Base-by-base conservation (phyloP, 148 eudicot species). In the Hydrangea macrophylla region DNA sequence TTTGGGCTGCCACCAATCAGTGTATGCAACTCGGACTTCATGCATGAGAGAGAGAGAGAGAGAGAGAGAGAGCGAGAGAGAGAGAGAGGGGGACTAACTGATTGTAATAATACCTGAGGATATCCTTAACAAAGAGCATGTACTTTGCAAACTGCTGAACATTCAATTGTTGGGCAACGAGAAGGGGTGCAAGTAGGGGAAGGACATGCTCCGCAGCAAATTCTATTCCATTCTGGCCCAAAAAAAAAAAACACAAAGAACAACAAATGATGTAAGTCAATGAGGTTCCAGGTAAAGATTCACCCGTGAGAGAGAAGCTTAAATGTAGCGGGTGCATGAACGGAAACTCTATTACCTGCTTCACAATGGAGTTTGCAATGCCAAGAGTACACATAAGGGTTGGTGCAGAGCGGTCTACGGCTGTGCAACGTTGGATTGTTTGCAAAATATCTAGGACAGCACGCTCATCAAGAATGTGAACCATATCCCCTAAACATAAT, bases 371-470 rank as follows among this genome's bases (percentile, higher is more conserved):
- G 78, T 85, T 94, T 59, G 95, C 88, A 57, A 90, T 90, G 31
- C 92, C 85, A 64, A 94, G 97, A 40, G 97, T 94, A 70, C 93
- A 88, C 99, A 94, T 90, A 66, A 94, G 97, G 64, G 99, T 94
- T 59, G 99, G 99, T 68, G 96, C 86, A 54, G 97, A 90, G 33
- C 80, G 89, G 65, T 94, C 99, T 75, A 94, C 99, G 36, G 97
- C 85, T 26, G 99, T 90, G 73, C 99, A 94, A 62, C 97, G 88
- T 68, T 94, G 96, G 63, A 94, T 85, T 23, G 99, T 94, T 70
- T 88, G 90, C 72, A 94, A 76, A 64, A 90, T 78, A 2, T 80
- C 91, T 76, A 86, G 60, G 53, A 81, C 88, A 60, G 96, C 82
- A 57, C 32, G 84, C 75, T 88, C 90, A 68, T 94, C 99, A 36